Base-by-base conservation (phyloP, 1,284 basidiomycete species). In the Hypsizygus ulmarius region DNA sequence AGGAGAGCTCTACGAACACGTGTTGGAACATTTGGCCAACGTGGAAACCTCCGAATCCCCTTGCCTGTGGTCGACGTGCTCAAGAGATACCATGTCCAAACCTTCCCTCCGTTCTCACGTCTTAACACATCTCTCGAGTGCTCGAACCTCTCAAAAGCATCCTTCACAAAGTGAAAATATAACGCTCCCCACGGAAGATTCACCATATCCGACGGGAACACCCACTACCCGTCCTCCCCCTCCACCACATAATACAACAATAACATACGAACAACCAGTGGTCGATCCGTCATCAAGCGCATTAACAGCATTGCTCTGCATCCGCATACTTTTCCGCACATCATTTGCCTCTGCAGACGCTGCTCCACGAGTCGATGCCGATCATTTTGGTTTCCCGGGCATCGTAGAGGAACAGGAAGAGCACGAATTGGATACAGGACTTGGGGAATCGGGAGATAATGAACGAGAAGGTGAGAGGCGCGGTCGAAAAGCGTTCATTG, bases 301-400 rank as follows among this genome's bases (percentile, higher is more conserved):
- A 10, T 74, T 91, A 12, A 87, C 86, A 0, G 85, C 88, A 2
- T 65, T 91, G 8, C 76, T 91, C 9, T 82, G 87, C 55, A 75
- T 90, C 37, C 83, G 88, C 3, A 77, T 88, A 43, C 71, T 91
- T 12, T 91, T 87, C 64, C 78, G 87, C 27, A 78, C 79, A 2
- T 81, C 88, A 1, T 90, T 89, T 56, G 82, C 84, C 11, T 78
- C 84, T 2, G 64, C 67, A 10, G 86, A 88, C 52, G 75, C 77
- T 21, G 87, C 88, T 0, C 87, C 87, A 11, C 74, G 84, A 10
- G 79, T 75, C 2, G 87, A 90, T 60, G 82, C 77, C 7, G 84
- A 90, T 51, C 87, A 88, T 56, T 91, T 90, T 63, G 88, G 88
- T 2, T 91, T 91, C 63, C 89, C 88, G 5, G 87, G 85, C 0